These are phyloP conservation scores for Leishmania braziliensis DNA, from an alignment of 208 protist species.

Conservation along the genomic window DNA sequence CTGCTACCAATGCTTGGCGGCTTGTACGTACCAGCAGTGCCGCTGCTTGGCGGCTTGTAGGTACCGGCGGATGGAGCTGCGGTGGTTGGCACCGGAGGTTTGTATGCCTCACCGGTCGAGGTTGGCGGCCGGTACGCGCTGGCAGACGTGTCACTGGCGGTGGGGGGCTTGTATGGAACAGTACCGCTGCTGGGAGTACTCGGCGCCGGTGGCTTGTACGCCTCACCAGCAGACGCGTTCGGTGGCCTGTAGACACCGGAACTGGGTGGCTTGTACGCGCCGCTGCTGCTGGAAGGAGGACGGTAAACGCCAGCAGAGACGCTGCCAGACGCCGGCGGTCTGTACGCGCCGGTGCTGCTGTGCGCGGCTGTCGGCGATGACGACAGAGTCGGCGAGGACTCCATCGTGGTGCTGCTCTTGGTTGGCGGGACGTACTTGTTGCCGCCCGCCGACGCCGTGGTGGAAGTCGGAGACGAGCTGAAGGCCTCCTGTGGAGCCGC, in stretches of 20 bases:
- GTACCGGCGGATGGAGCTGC: constrained; percentile 1
- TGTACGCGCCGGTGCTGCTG: background rate
- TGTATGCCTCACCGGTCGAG: constrained; percentile 39
- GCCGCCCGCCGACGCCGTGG: constrained; percentile 2
- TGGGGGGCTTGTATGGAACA: constrained; percentile 43
- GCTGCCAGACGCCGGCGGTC: constrained; percentile 1
- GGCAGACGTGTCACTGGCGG: constrained; percentile 8
- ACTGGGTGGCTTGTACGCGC: constrained; percentile 11
- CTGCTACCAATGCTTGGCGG: constrained; percentile 17
- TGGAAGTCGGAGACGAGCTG: background rate
- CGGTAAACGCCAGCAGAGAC: background rate
- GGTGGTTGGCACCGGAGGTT: constrained; percentile 39
- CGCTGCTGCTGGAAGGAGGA: constrained; percentile 1
- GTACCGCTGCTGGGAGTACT: background rate
- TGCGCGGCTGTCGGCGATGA: background rate
- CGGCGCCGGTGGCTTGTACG: constrained; percentile 27
- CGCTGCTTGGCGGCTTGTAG: constrained; percentile 25
- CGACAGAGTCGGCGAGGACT: background rate
- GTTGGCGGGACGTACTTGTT: constrained; percentile 11
- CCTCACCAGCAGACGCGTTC: constrained; percentile 17
- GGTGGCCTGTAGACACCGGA: constrained; percentile 5
- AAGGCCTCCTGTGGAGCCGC: background rate
- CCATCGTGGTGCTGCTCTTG: constrained; percentile 12
- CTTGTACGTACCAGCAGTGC: constrained; percentile 19
- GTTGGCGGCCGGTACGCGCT: constrained; percentile 14